Conservation (phyloP, 164 flowering plant species). For the Magnolia sinica region DNA sequence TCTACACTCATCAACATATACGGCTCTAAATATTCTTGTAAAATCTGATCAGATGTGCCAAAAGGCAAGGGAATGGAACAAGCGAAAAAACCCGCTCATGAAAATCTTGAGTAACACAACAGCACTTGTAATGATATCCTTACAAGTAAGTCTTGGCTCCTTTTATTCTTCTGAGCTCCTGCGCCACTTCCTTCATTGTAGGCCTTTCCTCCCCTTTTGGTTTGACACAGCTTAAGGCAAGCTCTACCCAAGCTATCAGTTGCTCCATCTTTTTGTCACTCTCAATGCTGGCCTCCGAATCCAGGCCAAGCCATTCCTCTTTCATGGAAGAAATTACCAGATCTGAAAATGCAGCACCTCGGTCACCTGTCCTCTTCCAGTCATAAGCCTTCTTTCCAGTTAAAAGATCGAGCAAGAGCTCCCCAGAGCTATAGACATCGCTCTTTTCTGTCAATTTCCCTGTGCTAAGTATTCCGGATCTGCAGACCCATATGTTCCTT, state of each 20-base stretch:
- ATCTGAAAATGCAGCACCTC: not conserved
- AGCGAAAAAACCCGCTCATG: too few species aligned
- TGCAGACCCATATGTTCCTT: conserved; percentile 61
- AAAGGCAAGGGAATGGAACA: too few species aligned
- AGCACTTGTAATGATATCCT: too few species aligned
- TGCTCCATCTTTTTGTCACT: not conserved
- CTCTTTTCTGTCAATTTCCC: conserved; percentile 60
- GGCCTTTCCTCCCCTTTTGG: conserved; percentile 17
- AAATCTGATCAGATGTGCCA: too few species aligned
- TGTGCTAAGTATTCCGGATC: conserved; percentile 62
- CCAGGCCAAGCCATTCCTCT: not conserved
- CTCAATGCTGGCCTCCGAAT: not conserved
- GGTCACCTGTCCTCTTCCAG: not conserved
- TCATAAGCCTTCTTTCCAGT: conserved; percentile 38
- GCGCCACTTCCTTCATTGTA: conserved; percentile 15
- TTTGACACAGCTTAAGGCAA: conserved; percentile 10
- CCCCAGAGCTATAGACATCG: conserved; percentile 63
- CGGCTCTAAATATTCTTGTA: too few species aligned
- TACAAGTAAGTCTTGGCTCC: not conserved
- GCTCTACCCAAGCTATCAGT: conserved; percentile 10
- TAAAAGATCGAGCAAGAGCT: conserved; percentile 53
- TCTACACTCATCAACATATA: too few species aligned
- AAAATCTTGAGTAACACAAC: too few species aligned
- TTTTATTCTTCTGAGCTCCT: conserved; percentile 7
- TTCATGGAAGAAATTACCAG: not conserved